Base-by-base conservation (phyloP, 2,329 filamentous ascomycete species). In the Microascus cirrosus region DNA sequence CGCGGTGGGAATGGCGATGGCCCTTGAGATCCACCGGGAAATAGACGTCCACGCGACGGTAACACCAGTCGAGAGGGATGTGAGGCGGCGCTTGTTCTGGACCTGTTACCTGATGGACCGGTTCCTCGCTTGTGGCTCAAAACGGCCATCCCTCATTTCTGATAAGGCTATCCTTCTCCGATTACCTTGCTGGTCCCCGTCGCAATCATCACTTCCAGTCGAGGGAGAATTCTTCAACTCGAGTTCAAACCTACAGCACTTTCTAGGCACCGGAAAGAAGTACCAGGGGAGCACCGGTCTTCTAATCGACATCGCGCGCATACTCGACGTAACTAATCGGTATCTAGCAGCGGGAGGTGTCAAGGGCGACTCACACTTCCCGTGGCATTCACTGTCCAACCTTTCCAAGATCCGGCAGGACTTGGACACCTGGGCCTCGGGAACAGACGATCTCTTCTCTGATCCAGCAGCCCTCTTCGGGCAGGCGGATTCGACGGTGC, bases 361-460 rank as follows among this genome's bases (percentile, higher is more conserved):
- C 58, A 94, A 93, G 71, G 89, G 89, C 34, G 90, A 95, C 67
- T 91, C 89, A 0, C 90, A 95, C 69, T 95, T 95, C 62, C 90
- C 90, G 11, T 95, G 90, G 90, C 90, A 95, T 67, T 85, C 89
- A 1, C 78, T 92, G 22, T 95, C 90, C 6, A 92, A 87, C 60
- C 76, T 95, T 1, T 94, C 90, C 56, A 91, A 90, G 67, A 94
- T 95, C 62, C 82, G 89, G 34, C 87, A 92, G 62, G 89, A 94
- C 65, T 76, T 95, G 25, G 89, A 95, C 66, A 81, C 89, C 35
- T 95, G 90, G 90, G 88, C 89, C 1, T 85, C 88, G 0, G 89
- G 88, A 12, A 91, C 89, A 1, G 85, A 89, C 61, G 87, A 90
- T 60, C 81, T 88, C 10, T 94, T 94, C 65, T 84, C 86, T 0